phyloP scores from a whole-genome alignment of 176 grass and related monocot genomes.

The Musa troglodytarum region DNA sequence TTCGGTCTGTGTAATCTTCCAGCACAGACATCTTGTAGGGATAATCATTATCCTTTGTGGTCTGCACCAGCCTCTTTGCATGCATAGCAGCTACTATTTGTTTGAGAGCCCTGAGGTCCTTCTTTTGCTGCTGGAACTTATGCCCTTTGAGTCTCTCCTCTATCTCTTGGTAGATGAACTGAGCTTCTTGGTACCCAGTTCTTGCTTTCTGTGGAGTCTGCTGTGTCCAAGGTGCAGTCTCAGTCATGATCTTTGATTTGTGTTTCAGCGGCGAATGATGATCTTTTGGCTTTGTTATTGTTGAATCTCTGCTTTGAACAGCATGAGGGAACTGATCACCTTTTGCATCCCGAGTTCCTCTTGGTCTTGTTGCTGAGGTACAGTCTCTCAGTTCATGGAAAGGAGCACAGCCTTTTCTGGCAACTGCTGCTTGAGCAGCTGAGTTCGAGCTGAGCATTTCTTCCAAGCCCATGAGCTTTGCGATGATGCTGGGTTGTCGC shows the following conservation, averaged over 20 bases:
- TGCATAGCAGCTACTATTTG: conserved; percentile 34
- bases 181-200: conserved; percentile 22
- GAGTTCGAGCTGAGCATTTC: conserved; percentile 29
- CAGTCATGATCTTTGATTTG: neutral
- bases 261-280: conserved; percentile 38
- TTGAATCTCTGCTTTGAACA: conserved; percentile 24
- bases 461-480: conserved; percentile 91
- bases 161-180: conserved; percentile 47
- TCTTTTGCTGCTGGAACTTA: conserved; percentile 45
- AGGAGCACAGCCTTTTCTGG: neutral
- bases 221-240: conserved; percentile 1
- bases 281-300: conserved; percentile 19
- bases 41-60: neutral
- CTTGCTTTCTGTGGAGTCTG: conserved; percentile 21
- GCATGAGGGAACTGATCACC: conserved; percentile 6
- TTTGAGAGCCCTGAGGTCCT: conserved; percentile 55
- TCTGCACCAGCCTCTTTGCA: conserved; percentile 16
- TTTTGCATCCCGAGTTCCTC: conserved; percentile 13
- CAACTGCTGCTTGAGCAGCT: neutral
- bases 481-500: conserved; percentile 51
- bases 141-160: conserved; percentile 50
- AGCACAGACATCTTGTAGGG: neutral
- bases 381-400: conserved; percentile 1
- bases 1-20: neutral
- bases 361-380: conserved; percentile 7